phyloP scores from a whole-genome alignment of 306 rosid genomes.

The Pachyrhizus erosus region DNA sequence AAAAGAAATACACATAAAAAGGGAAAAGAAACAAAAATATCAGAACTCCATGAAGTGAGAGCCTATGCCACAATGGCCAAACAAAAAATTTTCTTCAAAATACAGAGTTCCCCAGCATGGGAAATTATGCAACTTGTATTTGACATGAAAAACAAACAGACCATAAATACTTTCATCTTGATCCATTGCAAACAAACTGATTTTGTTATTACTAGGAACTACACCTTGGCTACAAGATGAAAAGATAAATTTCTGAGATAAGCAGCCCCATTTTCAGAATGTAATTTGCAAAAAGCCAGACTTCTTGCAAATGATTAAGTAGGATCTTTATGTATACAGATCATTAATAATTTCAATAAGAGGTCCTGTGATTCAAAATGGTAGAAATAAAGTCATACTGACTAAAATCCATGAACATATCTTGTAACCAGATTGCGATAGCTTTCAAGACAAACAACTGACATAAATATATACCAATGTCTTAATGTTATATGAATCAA shows the following conservation, averaged over 20 bases:
- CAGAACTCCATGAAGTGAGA: background rate
- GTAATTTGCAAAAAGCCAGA: conserved; percentile 23
- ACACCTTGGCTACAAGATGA: conserved; percentile 10
- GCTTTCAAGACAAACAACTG: conserved; percentile 18
- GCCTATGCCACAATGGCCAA: background rate
- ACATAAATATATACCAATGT: conserved; percentile 26
- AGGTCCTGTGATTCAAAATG: background rate
- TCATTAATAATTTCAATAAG: conserved; percentile 6
- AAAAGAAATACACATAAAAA: background rate
- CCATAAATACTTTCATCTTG: background rate
- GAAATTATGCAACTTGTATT: background rate
- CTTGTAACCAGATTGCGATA: conserved; percentile 20
- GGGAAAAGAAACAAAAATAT: background rate
- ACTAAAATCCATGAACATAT: conserved; percentile 4
- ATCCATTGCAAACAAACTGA: conserved; percentile 8
- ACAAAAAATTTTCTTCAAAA: background rate
- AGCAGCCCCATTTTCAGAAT: conserved; percentile 1
- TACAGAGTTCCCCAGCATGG: background rate
- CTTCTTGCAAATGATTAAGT: background rate
- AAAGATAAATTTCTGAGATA: background rate
- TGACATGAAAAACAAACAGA: background rate
- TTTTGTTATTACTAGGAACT: background rate
- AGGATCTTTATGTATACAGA: conserved; percentile 15
- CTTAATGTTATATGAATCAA: conserved; percentile 12
- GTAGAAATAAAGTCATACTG: conserved; percentile 8